Base-by-base conservation (phyloP, 331 rosid genomes). In the Saraca asoca region DNA sequence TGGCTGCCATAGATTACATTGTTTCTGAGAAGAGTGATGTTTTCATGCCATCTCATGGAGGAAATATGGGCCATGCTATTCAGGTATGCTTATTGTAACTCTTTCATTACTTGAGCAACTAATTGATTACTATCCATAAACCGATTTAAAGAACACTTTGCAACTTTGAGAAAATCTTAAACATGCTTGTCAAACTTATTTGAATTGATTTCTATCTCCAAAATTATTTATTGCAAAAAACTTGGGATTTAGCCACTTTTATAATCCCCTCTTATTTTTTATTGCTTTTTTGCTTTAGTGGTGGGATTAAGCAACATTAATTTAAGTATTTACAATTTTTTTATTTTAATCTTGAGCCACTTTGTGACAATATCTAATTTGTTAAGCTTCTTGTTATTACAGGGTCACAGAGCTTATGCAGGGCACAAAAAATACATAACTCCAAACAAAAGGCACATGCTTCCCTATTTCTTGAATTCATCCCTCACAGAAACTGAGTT, bases 31-130 rank as follows among this genome's bases (percentile, higher is more conserved):
- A 84, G 53, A 94, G 99, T 63, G 92, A 94, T 72, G 95, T 94
- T 72, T 94, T 94, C 92, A 86, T 94, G 97, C 97, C 99, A 24
- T 90, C 97, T 57, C 99, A 94, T 80, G 99, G 97, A n/a, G 99
- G 99, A 75, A 94, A 94, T 37, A 94, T 94, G 99, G 99, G 97
- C 41, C 99, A 88, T 64, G 96, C 95, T 4, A 55, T 94, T 62
- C 98, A 93, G 96, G 98, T 89, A 79, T 75, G 72, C 49, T 58
- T 74, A 44, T 34, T 33, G 31, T 48, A 9, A 12, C 38, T 62
- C 7, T 55, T 49, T 50, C 31, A 39, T 19, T 16, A 12, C 2
- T 58, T 48, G 58, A 53, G 2, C 13, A 7, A 12, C 17, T 33
- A 7, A 39, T 7, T 10, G 43, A 10, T 39, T 39, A 2, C 0